These are phyloP conservation scores for Pichia cabralensis DNA, from an alignment of 805 yeast species.

Conservation along the genomic window DNA sequence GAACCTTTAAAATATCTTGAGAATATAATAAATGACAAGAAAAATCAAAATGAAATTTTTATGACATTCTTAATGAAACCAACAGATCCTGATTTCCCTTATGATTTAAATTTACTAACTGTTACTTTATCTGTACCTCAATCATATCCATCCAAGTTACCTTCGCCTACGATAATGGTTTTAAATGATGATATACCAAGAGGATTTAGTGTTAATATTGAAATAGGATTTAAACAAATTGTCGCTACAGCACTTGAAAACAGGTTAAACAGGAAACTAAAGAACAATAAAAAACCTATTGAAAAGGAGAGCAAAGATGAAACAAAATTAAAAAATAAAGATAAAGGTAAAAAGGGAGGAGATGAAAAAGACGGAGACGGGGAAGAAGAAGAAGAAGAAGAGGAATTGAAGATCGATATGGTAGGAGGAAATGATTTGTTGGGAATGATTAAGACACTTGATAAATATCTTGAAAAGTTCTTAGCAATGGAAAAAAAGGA, in stretches of 20 bases:
- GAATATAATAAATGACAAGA: constrained; percentile 9
- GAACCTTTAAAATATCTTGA: constrained; percentile 14
- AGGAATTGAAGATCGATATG: constrained; percentile 19
- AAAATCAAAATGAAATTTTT: constrained; percentile 23
- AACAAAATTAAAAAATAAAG: constrained; percentile 5
- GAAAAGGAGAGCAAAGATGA: constrained; percentile 3
- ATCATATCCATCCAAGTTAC: constrained; percentile 37
- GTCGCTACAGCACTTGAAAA: constrained; percentile 29
- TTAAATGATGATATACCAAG: constrained; percentile 60
- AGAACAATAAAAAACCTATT: constrained; percentile 3
- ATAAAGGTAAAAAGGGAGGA: constrained; percentile 11
- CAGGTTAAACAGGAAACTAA: constrained; percentile 15
- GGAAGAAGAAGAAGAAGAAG: constrained; percentile 7
- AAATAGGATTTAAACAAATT: constrained; percentile 47
- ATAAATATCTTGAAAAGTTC: constrained; percentile 47
- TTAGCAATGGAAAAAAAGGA: constrained; percentile 49
- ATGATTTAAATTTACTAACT: constrained; percentile 44
- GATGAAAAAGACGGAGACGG: constrained; percentile 7
- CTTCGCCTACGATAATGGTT: constrained; percentile 42
- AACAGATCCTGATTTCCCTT: constrained; percentile 67
- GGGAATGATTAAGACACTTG: constrained; percentile 47
- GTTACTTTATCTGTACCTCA: constrained; percentile 46
- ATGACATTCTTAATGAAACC: constrained; percentile 41
- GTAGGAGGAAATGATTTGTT: constrained; percentile 40
- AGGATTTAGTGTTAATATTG: constrained; percentile 60